phyloP scores from a whole-genome alignment of 139 green algal genomes.

The Mychonastes homosphaera region DNA sequence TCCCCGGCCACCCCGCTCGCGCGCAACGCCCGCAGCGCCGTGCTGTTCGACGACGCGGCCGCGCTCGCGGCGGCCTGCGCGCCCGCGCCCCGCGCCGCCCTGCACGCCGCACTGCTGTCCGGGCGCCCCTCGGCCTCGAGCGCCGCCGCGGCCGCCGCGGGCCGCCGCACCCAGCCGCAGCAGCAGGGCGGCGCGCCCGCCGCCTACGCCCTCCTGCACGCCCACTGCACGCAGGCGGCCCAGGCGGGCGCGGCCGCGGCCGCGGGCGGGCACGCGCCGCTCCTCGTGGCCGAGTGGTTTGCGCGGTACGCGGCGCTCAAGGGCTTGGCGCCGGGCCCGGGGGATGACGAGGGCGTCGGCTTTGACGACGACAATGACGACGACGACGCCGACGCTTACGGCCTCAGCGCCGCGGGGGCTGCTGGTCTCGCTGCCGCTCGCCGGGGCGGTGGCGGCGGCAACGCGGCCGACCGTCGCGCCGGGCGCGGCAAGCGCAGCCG shows the following conservation, averaged over 20 bases:
- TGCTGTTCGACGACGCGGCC: conserved; percentile 1
- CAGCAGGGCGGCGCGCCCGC: conserved; percentile 9
- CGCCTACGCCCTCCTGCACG: conserved; percentile 11
- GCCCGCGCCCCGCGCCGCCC: neutral
- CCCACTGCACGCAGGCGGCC: too few species aligned
- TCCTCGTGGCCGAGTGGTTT: conserved; percentile 18
- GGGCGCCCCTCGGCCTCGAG: too few species aligned
- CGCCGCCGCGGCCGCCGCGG: neutral
- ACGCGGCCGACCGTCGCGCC: neutral
- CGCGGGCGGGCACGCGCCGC: neutral
- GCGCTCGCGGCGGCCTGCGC: neutral
- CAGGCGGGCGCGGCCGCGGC: too few species aligned
- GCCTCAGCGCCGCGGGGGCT: too few species aligned
- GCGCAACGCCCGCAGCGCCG: conserved; percentile 6
- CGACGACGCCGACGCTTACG: too few species aligned
- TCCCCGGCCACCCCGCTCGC: neutral
- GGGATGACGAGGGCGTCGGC: too few species aligned
- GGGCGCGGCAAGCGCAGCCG: conserved; percentile 4
- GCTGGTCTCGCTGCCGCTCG: too few species aligned
- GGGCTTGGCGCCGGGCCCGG: too few species aligned
- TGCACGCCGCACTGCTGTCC: conserved; percentile 14
- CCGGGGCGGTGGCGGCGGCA: too few species aligned
- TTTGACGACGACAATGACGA: too few species aligned
- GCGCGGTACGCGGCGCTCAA: too few species aligned
- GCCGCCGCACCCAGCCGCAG: neutral